Evolutionary conservation across 768 basidiomycete genomes (phyloP).

Genomic region (Leucocoprinus birnbaumii): DNA sequence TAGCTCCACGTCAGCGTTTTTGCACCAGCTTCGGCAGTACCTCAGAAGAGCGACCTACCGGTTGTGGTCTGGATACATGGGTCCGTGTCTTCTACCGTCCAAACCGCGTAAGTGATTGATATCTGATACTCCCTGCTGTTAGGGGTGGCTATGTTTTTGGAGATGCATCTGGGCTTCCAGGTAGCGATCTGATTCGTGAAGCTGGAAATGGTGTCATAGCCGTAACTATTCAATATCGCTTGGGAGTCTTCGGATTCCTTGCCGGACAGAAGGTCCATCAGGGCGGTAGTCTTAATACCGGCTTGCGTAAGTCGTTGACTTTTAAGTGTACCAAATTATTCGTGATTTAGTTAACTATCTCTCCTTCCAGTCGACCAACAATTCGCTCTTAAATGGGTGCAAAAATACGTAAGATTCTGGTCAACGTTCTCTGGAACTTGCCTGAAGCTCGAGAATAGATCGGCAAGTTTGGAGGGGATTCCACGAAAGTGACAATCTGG

Average conservation of each 20-base stretch:
- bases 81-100: conserved; percentile 15
- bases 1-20: conserved; percentile 36
- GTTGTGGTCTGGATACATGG: conserved; percentile 46
- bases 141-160: conserved; percentile 8
- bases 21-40: too few relatives aligned
- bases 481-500: conserved; percentile 39
- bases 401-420: conserved; percentile 28
- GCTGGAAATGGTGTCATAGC: conserved; percentile 32
- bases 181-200: conserved; percentile 34
- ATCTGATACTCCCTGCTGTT: not conserved
- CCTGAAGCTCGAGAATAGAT: conserved; percentile 24
- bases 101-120: not conserved
- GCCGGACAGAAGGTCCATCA: conserved; percentile 39
- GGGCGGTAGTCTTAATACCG: conserved; percentile 43
- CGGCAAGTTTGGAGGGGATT: conserved; percentile 39
- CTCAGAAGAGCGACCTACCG: conserved; percentile 27
- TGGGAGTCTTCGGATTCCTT: conserved; percentile 47
- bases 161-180: conserved; percentile 15
- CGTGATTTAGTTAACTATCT: not conserved
- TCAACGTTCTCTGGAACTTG: too few relatives aligned
- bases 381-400: conserved; percentile 44
- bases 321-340: not conserved
- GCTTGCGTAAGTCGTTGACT: conserved; percentile 37
- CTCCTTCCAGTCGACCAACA: conserved; percentile 37
- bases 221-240: conserved; percentile 41